Conservation (phyloP, 208 protist species). For the Wallacemonas rigidus region DNA sequence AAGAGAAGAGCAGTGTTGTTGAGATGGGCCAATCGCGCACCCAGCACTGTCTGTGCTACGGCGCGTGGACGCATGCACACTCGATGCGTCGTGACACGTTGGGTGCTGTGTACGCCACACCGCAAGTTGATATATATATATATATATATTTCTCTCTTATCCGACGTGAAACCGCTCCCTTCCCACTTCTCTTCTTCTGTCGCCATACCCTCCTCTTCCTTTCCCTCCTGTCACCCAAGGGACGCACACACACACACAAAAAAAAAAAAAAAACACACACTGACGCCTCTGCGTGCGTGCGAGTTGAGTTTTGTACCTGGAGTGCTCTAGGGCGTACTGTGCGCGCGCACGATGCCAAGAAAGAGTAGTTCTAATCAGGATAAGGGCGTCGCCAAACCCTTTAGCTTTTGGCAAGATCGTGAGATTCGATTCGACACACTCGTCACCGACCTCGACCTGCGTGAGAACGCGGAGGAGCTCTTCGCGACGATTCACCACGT, state of each 20-base stretch:
- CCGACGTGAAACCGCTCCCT: neutral
- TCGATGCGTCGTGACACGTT: too few relatives aligned
- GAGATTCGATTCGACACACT: constrained; percentile 95
- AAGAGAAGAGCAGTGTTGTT: too few relatives aligned
- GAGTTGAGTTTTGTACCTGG: too few relatives aligned
- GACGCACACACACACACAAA: constrained; percentile 8
- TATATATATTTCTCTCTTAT: neutral
- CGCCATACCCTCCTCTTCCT: neutral
- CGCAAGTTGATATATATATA: too few relatives aligned
- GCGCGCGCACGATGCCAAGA: neutral
- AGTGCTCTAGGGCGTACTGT: too few relatives aligned
- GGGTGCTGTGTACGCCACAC: too few relatives aligned
- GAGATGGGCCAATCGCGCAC: too few relatives aligned
- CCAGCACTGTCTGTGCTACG: too few relatives aligned
- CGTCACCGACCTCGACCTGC: constrained; percentile 45
- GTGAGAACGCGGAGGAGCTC: constrained; percentile 73
- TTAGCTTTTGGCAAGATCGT: constrained; percentile 94
- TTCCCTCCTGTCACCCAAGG: constrained; percentile 5
- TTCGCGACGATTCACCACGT: constrained; percentile 82
- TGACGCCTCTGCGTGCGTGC: too few relatives aligned
- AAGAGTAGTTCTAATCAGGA: constrained; percentile 22
- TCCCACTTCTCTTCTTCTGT: constrained; percentile 17
- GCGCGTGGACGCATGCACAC: too few relatives aligned
- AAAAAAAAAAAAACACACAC: constrained; percentile 13
- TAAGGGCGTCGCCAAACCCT: constrained; percentile 41